These are phyloP conservation scores for Ampelomyces quisqualis DNA, from an alignment of 2,329 filamentous ascomycete species.

Conservation along the genomic window DNA sequence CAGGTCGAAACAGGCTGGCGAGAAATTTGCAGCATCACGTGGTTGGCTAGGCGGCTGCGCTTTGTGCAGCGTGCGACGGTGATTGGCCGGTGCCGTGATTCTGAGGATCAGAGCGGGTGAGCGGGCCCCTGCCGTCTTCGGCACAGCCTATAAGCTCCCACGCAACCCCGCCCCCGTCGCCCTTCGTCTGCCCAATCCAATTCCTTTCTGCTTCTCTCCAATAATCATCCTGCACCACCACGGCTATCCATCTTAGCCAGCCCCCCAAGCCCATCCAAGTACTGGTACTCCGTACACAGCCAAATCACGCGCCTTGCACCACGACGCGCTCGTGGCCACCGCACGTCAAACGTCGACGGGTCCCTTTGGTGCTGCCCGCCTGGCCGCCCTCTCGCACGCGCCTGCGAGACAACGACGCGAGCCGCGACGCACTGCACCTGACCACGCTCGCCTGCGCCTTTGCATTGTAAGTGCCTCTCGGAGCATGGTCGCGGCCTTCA, in stretches of 20 bases:
- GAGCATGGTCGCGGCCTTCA: conserved; percentile 8
- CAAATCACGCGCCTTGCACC: conserved; percentile 30
- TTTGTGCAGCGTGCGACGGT: conserved; percentile 25
- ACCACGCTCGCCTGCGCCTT: conserved; percentile 37
- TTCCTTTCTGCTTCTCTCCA: conserved; percentile 27
- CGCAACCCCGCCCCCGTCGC: conserved; percentile 18
- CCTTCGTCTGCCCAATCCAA: conserved; percentile 28
- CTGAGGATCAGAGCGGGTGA: conserved; percentile 1
- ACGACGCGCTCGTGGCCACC: conserved; percentile 25
- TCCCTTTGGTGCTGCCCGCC: conserved; percentile 17
- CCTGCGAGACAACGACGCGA: conserved; percentile 25
- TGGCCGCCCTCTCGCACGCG: conserved; percentile 13
- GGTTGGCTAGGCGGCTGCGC: conserved; percentile 38
- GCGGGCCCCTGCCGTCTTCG: neutral
- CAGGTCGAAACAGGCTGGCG: conserved; percentile 3
- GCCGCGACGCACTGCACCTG: conserved; percentile 27
- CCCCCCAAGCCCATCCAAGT: no score
- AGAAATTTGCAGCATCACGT: conserved; percentile 23
- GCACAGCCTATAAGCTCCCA: no score
- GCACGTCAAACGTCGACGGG: conserved; percentile 16
- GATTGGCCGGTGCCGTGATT: conserved; percentile 28
- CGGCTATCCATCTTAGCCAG: conserved; percentile 11
- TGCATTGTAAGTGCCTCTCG: conserved; percentile 37
- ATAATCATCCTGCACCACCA: conserved; percentile 30
- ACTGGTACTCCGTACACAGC: conserved; percentile 10